Evolutionary conservation across 169 alveolate genomes (phyloP), one percentile per base, ranked within the genome.

Genomic region (Plasmodium ovale): DNA sequence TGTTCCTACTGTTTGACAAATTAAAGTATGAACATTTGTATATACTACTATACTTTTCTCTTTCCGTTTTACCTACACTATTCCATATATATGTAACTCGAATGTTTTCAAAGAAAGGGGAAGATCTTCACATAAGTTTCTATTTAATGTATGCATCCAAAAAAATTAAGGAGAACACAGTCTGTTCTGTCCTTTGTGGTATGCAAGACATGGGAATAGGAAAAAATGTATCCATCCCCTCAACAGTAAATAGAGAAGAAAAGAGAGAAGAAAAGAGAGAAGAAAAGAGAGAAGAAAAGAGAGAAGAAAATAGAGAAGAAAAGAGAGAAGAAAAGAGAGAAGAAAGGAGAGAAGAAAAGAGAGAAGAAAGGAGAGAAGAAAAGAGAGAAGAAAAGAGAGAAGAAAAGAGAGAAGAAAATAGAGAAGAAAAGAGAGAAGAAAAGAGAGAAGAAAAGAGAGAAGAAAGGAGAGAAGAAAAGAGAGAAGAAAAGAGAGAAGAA

Each of bases 21-120:
- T 23, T 77, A 16, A 77, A 60, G 23, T 42, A 31, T n/a, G 88
- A 77, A 21, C 88, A 77, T 29, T 44, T 77, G 16, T 77, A 77
- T 23, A 77, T 77, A 21, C 39, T 77, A 6, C 25, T 77, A 0
- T 77, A 77, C 62, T 77, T 77, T 62, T 77, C 88, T 68, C 21
- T 77, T 16, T 77, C 77, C 37, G 62, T 77, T 23, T 31, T 77
- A 53, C 67, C 88, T 0, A 39, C 77, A 1, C 51, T 77, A 23
- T 77, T 77, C 31, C 88, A 77, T 21, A 68, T 64, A 51, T 77
- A 77, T 35, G 37, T 77, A 35, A 60, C 88, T 0, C 21, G 67
- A 54, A 51, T 44, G 39, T 47, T 77, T 39, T 3, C 0, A 31
- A 77, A 51, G 10, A 14, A 35, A 0, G 44, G 53, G 14, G 54